Base-by-base conservation (phyloP, 495 filamentous ascomycete species). In the Cryomyces minteri region DNA sequence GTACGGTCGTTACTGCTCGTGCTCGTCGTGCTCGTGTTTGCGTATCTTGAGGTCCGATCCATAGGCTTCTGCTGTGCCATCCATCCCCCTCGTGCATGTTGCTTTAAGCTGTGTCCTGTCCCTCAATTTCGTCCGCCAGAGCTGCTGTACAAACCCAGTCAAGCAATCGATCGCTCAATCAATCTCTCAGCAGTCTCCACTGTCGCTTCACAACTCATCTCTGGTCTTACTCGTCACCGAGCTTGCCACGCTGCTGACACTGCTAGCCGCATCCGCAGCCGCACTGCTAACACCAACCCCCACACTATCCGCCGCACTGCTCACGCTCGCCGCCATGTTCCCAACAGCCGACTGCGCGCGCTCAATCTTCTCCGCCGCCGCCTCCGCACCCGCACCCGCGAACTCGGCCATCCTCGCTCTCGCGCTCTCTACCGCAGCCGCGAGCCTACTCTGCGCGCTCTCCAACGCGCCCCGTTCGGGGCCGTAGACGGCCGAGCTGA, bases 401-500 rank as follows among this genome's bases (percentile, higher is more conserved):
- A 73, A 62, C 32, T 63, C 65, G 28, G 60, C 65, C 30, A 74
- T 50, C 45, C 59, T 60, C 2, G 63, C 61, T 54, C 65, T 67
- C 31, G 69, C 73, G 47, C 63, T 68, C 52, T 69, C 65, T 32
- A 73, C 57, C 18, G 66, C 68, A 31, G 47, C 64, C 14, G 60
- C 48, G 31, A 78, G 50, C 45, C 65, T 63, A 41, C 53, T 61
- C 41, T 65, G 66, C 39, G 71, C 70, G 46, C 69, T 73, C 50
- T 80, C 73, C 5, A 77, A 53, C 32, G 67, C 66, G 12, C 68
- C 69, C 42, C 72, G 62, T 52, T 77, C 68, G 10, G 67, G 55
- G 5, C 65, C 62, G 44, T 65, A 64, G 10, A 64, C 40, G 3
- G 57, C 56, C 8, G 39, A 48, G 41, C 54, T 64, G 4, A 46